These are phyloP conservation scores for Diaporthe longicolla DNA, from an alignment of 2,329 filamentous ascomycete species.

Conservation along the genomic window DNA sequence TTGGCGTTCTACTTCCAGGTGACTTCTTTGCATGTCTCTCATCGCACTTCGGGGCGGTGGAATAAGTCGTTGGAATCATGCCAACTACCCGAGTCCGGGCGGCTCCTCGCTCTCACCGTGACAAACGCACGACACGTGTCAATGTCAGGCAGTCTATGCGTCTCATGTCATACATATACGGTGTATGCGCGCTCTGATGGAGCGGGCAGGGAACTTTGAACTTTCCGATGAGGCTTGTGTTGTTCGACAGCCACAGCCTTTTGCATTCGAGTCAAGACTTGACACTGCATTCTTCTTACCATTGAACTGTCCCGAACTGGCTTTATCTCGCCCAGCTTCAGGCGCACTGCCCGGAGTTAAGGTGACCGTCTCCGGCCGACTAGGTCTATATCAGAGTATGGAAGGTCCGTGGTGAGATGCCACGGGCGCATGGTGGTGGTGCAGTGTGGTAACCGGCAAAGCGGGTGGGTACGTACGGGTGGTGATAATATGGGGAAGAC, in stretches of 20 bases:
- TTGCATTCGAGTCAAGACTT: not conserved
- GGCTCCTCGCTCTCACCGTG: not conserved
- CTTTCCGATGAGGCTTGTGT: not conserved
- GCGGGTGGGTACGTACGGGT: slow-evolving; percentile 8
- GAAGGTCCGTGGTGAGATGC: not conserved
- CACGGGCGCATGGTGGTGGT: slow-evolving; percentile 4
- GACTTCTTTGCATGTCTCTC: not conserved
- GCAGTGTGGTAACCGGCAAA: not conserved
- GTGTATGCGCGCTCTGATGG: not conserved
- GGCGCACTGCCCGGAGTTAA: not conserved
- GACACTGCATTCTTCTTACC: not conserved
- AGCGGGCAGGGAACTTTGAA: not conserved
- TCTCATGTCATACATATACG: not conserved
- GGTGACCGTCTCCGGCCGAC: no score
- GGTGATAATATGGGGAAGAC: slow-evolving; percentile 38
- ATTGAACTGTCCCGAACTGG: not conserved
- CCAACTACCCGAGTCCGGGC: not conserved
- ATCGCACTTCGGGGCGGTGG: not conserved
- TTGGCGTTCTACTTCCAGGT: no score
- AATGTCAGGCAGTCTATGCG: not conserved
- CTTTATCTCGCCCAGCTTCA: not conserved
- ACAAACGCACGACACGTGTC: slow-evolving; percentile 6
- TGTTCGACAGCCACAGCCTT: not conserved
- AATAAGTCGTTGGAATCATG: not conserved
- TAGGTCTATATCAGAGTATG: not conserved